Percentiles rank a stretch among this genome's conserved stretches.
Conservation (phyloP, 768 basidiomycete species). For the Kwoniella newhampshirensis region DNA sequence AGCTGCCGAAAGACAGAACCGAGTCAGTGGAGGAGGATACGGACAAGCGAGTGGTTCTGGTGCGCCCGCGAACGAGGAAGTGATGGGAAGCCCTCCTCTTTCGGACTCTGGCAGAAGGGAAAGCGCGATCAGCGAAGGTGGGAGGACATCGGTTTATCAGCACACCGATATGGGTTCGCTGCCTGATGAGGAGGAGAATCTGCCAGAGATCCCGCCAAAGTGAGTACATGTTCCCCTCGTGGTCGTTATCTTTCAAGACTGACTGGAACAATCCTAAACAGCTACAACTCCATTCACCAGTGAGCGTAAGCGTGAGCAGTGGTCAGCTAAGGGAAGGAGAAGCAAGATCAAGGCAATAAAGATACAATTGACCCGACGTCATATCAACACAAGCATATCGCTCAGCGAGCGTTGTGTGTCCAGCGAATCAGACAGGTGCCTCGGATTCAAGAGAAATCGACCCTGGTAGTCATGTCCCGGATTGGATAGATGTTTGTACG, state of each 20-base stretch:
- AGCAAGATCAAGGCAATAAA: too few species aligned
- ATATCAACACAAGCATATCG: too few species aligned
- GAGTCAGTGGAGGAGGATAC: conserved; percentile 8
- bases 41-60: conserved; percentile 12
- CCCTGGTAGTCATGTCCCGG: not conserved
- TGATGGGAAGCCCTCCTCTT: not conserved
- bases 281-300: conserved; percentile 34
- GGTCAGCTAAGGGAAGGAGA: too few species aligned
- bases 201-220: conserved; percentile 46
- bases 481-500: not conserved
- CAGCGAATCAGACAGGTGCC: too few species aligned
- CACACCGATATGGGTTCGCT: conserved; percentile 40
- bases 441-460: too few species aligned
- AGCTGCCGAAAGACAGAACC: conserved; percentile 9
- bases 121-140: conserved; percentile 19
- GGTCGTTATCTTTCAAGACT: conserved; percentile 2
- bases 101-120: conserved; percentile 8
- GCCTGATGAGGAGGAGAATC: conserved; percentile 17
- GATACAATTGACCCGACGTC: not conserved
- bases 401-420: too few species aligned
- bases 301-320: not conserved
- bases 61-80: not conserved
- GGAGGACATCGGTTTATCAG: conserved; percentile 32
- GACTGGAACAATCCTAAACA: too few species aligned
- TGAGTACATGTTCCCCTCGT: conserved; percentile 22